These are phyloP conservation scores for Pestalotiopsis sp. DNA, from an alignment of 2,329 filamentous ascomycete species.

Conservation along the genomic window DNA sequence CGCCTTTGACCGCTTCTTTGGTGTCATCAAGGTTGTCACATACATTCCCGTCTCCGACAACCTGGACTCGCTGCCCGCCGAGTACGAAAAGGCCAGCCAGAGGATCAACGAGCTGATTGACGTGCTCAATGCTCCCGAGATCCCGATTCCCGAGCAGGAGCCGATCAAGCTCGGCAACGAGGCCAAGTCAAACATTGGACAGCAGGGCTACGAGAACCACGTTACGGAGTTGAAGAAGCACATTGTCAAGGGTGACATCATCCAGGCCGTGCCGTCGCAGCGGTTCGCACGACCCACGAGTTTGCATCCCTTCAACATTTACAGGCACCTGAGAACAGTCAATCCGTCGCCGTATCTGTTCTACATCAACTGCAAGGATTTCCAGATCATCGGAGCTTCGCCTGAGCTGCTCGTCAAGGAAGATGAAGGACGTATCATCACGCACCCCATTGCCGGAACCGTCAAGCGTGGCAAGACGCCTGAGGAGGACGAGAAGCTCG, in stretches of 20 bases:
- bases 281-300: constrained; percentile 86
- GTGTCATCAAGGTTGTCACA: constrained; percentile 90
- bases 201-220: constrained; percentile 85
- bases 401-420: constrained; percentile 94
- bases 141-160: constrained; percentile 75
- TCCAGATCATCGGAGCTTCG: constrained; percentile 93
- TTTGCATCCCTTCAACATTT: constrained; percentile 97
- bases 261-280: constrained; percentile 95
- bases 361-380: constrained; percentile 88
- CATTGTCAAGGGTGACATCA: constrained; percentile 91
- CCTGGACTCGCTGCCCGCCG: constrained; percentile 58
- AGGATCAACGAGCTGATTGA: constrained; percentile 70
- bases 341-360: constrained; percentile 98
- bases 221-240: constrained; percentile 86
- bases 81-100: constrained; percentile 69
- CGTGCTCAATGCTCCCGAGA: constrained; percentile 73
- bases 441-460: constrained; percentile 95
- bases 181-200: constrained; percentile 91
- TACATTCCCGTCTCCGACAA: constrained; percentile 74
- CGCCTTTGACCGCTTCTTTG: constrained; percentile 93
- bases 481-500: constrained; percentile 80
- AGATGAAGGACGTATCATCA: constrained; percentile 85
- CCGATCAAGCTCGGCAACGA: constrained; percentile 74
- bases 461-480: constrained; percentile 82
- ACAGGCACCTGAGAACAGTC: constrained; percentile 92